Percentiles rank a stretch among this genome's conserved stretches.
These are phyloP conservation scores for Diaporthe sp. DNA, from an alignment of 2,329 filamentous ascomycete genomes.

Conservation along the genomic window DNA sequence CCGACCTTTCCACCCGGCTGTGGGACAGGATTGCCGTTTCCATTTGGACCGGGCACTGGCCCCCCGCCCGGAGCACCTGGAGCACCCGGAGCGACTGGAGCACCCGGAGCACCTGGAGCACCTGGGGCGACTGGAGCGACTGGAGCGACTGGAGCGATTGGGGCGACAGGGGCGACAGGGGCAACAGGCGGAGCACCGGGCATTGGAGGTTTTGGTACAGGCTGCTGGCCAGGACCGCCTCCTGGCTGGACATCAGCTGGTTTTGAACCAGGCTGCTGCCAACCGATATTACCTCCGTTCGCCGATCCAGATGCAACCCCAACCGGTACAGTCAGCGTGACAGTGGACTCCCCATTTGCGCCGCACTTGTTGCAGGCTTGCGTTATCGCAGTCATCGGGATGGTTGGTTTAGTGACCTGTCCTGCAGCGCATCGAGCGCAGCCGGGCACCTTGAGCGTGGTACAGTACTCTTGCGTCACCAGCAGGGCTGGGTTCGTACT, in stretches of 20 bases:
- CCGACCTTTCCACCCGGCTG: background rate
- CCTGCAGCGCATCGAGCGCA: constrained; percentile 42
- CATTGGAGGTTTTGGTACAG: background rate
- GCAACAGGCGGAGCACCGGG: background rate
- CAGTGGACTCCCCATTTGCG: constrained; percentile 47
- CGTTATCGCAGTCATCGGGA: constrained; percentile 48
- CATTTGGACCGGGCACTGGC: background rate
- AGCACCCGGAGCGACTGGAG: background rate
- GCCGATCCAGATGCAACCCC: constrained; percentile 40
- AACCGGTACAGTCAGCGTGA: constrained; percentile 52
- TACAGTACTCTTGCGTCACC: constrained; percentile 50
- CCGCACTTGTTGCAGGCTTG: constrained; percentile 51
- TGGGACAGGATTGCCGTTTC: background rate
- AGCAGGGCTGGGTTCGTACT: constrained; percentile 52
- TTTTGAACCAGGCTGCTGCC: constrained; percentile 14
- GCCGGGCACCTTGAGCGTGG: constrained; percentile 48
- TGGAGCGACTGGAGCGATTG: background rate
- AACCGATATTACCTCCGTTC: background rate
- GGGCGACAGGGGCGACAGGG: background rate
- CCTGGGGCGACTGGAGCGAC: background rate
- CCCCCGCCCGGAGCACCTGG: background rate
- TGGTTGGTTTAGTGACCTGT: constrained; percentile 34
- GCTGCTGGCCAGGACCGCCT: background rate
- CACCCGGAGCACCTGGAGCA: background rate
- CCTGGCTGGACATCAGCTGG: background rate